Evolutionary conservation across 169 alveolate species (phyloP), one percentile per base, ranked within the genome.

Genomic region (Cryptosporidium muris): DNA sequence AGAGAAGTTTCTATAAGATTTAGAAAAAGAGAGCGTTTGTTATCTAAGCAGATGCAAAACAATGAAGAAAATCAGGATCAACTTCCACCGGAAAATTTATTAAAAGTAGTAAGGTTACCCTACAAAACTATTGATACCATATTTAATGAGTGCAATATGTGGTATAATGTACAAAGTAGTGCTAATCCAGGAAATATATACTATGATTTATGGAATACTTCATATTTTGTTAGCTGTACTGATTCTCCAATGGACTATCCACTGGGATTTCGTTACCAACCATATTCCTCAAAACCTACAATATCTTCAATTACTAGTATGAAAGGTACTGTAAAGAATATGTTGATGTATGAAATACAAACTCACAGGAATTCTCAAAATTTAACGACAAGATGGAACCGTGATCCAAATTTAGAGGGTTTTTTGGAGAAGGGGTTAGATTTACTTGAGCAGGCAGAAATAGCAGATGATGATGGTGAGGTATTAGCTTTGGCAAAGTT

Each of bases 331-430:
- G 14, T 74, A 42, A 74, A 74, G 42, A 74, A 53, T 58, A 45
- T 74, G 43, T 64, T 74, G 25, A 63, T 58, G 25, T 58, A 74
- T 36, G 85, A 74, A 60, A 62, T 74, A 38, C 67, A 82, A 51
- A 68, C 90, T 52, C 91, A 89, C 80, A 81, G 96, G 66, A 89
- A 81, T 37, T 91, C 96, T 45, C 93, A 92, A 67, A 93, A 93
- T 85, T 90, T 93, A 60, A 89, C 89, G 52, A 93, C 96, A 36
- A 74, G 94, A 43, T 93, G 94, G 93, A 93, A 93, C 88, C 88
- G 82, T 56, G 93, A 91, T 80, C 92, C 90, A 42, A 88, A 91
- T 3, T 62, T 93, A 47, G 82, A 89, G 42, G 64, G 67, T 37
- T 93, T 89, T 81, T 81, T 93, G 64, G 91, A 88, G 81, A 91